These are phyloP conservation scores for Mycena alexandri DNA, from an alignment of 768 basidiomycete genomes.

Conservation along the genomic window DNA sequence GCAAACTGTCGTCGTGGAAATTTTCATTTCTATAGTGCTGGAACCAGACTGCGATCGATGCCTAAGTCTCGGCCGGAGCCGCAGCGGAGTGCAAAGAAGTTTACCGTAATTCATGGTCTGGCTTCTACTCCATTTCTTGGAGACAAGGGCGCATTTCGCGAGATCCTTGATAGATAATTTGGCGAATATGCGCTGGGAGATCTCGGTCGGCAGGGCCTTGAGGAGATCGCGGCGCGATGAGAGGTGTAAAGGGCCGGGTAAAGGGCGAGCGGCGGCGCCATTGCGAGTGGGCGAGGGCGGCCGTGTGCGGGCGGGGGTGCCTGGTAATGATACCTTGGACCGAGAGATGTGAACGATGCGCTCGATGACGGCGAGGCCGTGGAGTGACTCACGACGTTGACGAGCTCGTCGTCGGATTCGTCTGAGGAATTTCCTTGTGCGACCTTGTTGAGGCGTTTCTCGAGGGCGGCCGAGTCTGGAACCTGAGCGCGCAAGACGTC, in stretches of 20 bases:
- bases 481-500: slow-evolving; percentile 73
- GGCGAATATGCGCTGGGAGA: slow-evolving; percentile 84
- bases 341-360: slow-evolving; percentile 8
- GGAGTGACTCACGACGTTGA: slow-evolving; percentile 71
- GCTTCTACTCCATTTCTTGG: slow-evolving; percentile 88
- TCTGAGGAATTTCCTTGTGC: slow-evolving; percentile 50
- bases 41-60: slow-evolving; percentile 83
- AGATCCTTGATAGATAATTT: slow-evolving; percentile 73
- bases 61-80: neutral
- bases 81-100: slow-evolving; percentile 35
- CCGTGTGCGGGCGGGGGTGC: slow-evolving; percentile 75
- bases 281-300: slow-evolving; percentile 66
- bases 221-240: slow-evolving; percentile 69
- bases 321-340: slow-evolving; percentile 72
- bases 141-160: slow-evolving; percentile 83
- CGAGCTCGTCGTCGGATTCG: slow-evolving; percentile 75
- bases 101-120: slow-evolving; percentile 93
- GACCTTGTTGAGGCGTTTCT: slow-evolving; percentile 50
- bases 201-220: slow-evolving; percentile 80
- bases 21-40: slow-evolving; percentile 90
- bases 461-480: slow-evolving; percentile 49
- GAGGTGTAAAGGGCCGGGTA: slow-evolving; percentile 62
- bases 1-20: slow-evolving; percentile 83
- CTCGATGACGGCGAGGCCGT: neutral
- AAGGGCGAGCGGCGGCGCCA: slow-evolving; percentile 60